A percentile compares a stretch with the other conserved stretches of the same genome.
phyloP scores from a whole-genome alignment of 129 eudicot genomes.

The Rutidosis leptorrhynchoides region DNA sequence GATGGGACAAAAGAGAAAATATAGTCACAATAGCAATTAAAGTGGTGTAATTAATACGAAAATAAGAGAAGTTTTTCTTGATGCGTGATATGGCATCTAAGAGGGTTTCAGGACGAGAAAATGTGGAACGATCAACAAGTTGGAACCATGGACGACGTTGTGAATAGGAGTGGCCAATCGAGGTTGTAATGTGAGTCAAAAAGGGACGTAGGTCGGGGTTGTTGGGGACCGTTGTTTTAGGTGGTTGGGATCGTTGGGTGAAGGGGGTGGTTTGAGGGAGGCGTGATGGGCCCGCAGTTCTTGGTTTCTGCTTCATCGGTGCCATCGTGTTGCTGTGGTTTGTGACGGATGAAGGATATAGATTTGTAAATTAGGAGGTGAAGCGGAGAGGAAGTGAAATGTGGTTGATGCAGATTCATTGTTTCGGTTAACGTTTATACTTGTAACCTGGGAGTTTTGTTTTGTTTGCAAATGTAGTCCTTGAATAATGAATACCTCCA shows the following conservation, averaged over 20 bases:
- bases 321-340: conserved; percentile 27
- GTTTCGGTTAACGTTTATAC: conserved; percentile 18
- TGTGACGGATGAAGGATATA: conserved; percentile 5
- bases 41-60: conserved; percentile 59
- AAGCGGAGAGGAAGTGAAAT: background rate
- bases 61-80: conserved; percentile 62
- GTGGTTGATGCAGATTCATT: conserved; percentile 5
- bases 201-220: conserved; percentile 55
- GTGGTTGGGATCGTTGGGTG: background rate
- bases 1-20: conserved; percentile 61
- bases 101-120: conserved; percentile 59
- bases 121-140: conserved; percentile 60
- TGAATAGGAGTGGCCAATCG: conserved; percentile 43
- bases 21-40: conserved; percentile 42
- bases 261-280: conserved; percentile 24
- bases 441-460: conserved; percentile 1
- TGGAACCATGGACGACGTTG: conserved; percentile 81
- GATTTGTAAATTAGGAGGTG: conserved; percentile 8
- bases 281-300: conserved; percentile 23
- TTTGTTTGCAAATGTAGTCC: background rate
- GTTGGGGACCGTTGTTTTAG: conserved; percentile 6
- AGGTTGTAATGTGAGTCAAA: conserved; percentile 33
- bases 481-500: no score
- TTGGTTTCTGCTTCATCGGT: background rate
- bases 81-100: conserved; percentile 61